Conservation (phyloP, 441 rosid genomes). For the Rhodomyrtus psidioides region DNA sequence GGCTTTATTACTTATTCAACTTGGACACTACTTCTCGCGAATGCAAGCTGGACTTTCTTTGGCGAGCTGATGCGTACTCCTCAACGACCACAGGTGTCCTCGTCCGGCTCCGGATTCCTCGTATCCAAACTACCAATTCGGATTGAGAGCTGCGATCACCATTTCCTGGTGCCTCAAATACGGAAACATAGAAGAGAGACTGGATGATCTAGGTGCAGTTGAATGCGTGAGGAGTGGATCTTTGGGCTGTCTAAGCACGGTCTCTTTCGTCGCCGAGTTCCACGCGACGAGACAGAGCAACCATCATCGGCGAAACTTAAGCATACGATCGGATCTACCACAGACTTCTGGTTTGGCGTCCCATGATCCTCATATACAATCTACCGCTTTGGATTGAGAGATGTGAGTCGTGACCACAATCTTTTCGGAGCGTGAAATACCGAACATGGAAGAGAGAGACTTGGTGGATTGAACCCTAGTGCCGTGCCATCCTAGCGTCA, state of each 20-base stretch:
- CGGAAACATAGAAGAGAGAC: neutral
- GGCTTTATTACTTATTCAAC: no score
- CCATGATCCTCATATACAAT: conserved; percentile 26
- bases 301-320: neutral
- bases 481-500: neutral
- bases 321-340: no score
- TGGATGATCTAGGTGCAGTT: neutral
- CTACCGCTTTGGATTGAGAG: conserved; percentile 32
- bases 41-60: no score
- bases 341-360: neutral
- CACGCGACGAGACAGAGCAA: neutral
- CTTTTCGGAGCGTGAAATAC: neutral
- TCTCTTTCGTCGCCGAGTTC: neutral
- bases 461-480: neutral
- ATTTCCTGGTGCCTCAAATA: neutral
- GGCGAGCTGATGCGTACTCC: conserved; percentile 70
- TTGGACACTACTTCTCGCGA: no score
- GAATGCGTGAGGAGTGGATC: neutral
- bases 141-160: conserved; percentile 2
- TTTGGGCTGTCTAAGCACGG: neutral
- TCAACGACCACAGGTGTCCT: conserved; percentile 29
- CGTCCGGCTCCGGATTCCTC: conserved; percentile 50
- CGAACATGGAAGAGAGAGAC: neutral
- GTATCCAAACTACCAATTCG: conserved; percentile 42
- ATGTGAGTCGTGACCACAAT: neutral